Base-by-base conservation (phyloP, 768 basidiomycete genomes). In the Asterophora parasitica region DNA sequence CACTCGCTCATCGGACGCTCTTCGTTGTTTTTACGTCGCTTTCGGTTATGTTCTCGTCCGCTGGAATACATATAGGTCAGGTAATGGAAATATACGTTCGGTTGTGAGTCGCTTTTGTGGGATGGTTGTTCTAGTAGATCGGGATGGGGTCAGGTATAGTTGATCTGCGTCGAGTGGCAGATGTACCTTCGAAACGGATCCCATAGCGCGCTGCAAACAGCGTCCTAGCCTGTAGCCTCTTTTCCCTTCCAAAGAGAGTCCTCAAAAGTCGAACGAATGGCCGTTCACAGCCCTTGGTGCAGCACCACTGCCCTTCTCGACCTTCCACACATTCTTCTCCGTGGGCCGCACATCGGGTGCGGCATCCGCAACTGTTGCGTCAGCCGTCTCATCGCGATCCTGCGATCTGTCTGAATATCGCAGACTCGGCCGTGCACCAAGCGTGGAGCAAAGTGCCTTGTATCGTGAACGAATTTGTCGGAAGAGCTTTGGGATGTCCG, bases 401-500 rank as follows among this genome's bases (percentile, higher is more conserved):
- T 58, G 58, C 12, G 61, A 56, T 31, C 54, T 55, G 11, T 53
- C 61, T 7, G 69, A 65, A 23, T 67, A 66, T 12, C 68, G 64
- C 17, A 78, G 51, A 39, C 65, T 66, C 0, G 75, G 74, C 23
- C 69, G 67, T 27, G 92, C 77, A 27, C 88, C 89, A 16, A 97
- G 72, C 0, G 81, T 78, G 0, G 92, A 82, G 57, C 94, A 99
- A 32, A 94, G 79, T 0, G 82, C 77, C 58, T 85, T 87, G 66
- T 98, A 96, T 53, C 88, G 78, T 1, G 92, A 89, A 34, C 91
- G 79, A 50, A 97, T 93, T 52, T 89, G 82, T 20, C 83, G 78
- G 53, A 95, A 81, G 20, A 93, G 77, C 46, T 79, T 81, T 7
- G 82, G 66, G 37, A 95, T 78, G 63, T 96, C 92, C 12, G 85